Conservation (phyloP, 208 protist species). For the Crithidia thermophila region DNA sequence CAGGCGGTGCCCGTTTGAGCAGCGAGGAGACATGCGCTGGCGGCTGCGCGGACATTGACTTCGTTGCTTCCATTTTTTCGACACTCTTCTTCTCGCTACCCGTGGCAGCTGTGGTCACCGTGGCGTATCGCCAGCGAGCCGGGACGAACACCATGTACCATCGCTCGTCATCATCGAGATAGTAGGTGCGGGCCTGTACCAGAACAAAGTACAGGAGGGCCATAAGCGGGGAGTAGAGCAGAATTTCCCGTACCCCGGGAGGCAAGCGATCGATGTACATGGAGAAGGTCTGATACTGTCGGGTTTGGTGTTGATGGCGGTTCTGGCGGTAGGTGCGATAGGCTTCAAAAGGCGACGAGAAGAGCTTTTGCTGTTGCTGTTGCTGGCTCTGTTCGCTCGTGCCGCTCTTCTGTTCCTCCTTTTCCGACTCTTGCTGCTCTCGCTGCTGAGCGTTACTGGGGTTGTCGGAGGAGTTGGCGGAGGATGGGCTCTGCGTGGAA, state of each 20-base stretch:
- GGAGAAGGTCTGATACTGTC: conserved; percentile 37
- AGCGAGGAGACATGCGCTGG: conserved; percentile 16
- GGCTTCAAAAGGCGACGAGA: conserved; percentile 7
- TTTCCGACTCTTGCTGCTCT: not conserved
- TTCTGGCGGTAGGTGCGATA: conserved; percentile 19
- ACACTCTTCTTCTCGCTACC: no score
- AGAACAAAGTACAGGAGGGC: conserved; percentile 47
- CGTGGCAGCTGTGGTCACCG: no score
- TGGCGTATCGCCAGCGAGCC: conserved; percentile 14
- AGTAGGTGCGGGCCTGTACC: conserved; percentile 55
- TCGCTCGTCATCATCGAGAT: conserved; percentile 41
- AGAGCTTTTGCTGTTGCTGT: not conserved
- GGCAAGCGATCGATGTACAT: conserved; percentile 60
- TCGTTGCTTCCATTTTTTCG: not conserved
- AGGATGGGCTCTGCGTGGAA: no score
- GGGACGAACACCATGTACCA: conserved; percentile 26
- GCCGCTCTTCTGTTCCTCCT: not conserved
- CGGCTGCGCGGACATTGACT: not conserved
- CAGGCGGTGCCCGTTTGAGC: conserved; percentile 17
- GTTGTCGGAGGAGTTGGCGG: no score
- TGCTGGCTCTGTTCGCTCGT: not conserved
- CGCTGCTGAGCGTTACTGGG: not conserved
- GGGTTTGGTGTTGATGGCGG: not conserved
- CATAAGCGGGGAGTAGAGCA: conserved; percentile 62
- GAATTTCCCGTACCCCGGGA: conserved; percentile 41